Evolutionary conservation across 495 filamentous ascomycete genomes (phyloP), one percentile per base, ranked within the genome.

Genomic region (Penicillium steckii): DNA sequence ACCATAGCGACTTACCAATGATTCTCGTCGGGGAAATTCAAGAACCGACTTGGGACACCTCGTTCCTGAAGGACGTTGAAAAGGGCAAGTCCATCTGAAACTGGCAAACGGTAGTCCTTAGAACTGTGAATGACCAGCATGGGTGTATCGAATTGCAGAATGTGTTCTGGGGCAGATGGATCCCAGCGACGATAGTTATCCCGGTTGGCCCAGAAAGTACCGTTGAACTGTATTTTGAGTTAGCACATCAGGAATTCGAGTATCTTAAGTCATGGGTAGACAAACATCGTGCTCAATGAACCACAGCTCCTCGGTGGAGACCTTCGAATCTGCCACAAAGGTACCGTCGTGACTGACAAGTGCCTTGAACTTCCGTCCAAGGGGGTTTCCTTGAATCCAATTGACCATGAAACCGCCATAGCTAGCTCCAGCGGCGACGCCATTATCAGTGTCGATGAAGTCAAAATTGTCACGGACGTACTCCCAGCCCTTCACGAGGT

Each of bases 401-500:
- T 81, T 81, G 43, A 77, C 67, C 78, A 81, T 82, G 64, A 76
- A 82, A 0, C 75, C 78, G 25, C 76, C 78, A 46, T 74, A 83
- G 49, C 70, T 75, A 25, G 71, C 76, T 22, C 80, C 80, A 2
- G 75, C 69, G 35, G 72, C 72, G 37, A 82, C 78, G 18, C 71
- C 76, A 30, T 68, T 59, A 18, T 71, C 63, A n/a, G 73, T 78
- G 55, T 83, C 79, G 40, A 77, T 64, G 52, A 69, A 80, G 38
- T 65, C 56, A 52, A 81, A 59, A 60, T 79, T 71, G 44, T 78
- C 61, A 24, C 68, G 62, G 49, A 80, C 65, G 54, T 77, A 76
- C 42, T 80, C 74, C 63, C 71, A 80, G 54, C 65, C 62, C 33
- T 76, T 73, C 8, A 80, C 76, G 15, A 83, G 64, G 53, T 83